phyloP scores from a whole-genome alignment of 805 yeast genomes.

The Candida nanaspora region DNA sequence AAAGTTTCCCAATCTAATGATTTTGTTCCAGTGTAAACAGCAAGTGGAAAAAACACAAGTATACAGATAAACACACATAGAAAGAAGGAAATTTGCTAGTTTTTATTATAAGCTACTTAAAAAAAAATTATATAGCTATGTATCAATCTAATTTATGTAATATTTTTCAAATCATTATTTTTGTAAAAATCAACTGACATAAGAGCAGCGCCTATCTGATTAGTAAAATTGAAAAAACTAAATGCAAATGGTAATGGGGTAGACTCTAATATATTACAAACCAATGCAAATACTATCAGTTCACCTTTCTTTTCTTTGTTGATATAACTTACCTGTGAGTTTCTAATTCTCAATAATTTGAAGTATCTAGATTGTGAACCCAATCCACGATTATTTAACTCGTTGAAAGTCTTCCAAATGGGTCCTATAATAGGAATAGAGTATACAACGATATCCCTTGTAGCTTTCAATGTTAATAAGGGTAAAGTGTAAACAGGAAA shows the following conservation, averaged over 20 bases:
- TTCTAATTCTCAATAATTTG: slow-evolving; percentile 17
- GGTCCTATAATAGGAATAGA: slow-evolving; percentile 20
- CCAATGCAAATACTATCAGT: slow-evolving; percentile 43
- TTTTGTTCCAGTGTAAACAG: background rate
- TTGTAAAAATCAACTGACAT: slow-evolving; percentile 38
- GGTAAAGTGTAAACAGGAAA: slow-evolving; percentile 7
- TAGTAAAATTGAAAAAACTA: slow-evolving; percentile 48
- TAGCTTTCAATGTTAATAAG: slow-evolving; percentile 3
- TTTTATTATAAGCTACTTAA: too few relatives aligned
- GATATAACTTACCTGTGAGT: slow-evolving; percentile 18
- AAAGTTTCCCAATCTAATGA: background rate
- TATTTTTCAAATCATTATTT: slow-evolving; percentile 8
- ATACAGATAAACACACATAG: too few relatives aligned
- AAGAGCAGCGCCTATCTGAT: slow-evolving; percentile 57
- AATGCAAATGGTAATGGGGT: slow-evolving; percentile 40
- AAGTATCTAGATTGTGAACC: slow-evolving; percentile 14
- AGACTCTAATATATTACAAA: slow-evolving; percentile 43
- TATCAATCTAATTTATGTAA: background rate
- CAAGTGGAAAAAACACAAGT: too few relatives aligned
- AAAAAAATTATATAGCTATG: background rate
- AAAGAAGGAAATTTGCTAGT: background rate
- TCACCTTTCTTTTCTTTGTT: slow-evolving; percentile 28
- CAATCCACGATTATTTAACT: slow-evolving; percentile 12
- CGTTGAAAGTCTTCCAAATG: slow-evolving; percentile 9
- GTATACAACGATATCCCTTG: slow-evolving; percentile 5